Evolutionary conservation across 768 basidiomycete genomes (phyloP).

Genomic region (Pisolithus microcarpus): DNA sequence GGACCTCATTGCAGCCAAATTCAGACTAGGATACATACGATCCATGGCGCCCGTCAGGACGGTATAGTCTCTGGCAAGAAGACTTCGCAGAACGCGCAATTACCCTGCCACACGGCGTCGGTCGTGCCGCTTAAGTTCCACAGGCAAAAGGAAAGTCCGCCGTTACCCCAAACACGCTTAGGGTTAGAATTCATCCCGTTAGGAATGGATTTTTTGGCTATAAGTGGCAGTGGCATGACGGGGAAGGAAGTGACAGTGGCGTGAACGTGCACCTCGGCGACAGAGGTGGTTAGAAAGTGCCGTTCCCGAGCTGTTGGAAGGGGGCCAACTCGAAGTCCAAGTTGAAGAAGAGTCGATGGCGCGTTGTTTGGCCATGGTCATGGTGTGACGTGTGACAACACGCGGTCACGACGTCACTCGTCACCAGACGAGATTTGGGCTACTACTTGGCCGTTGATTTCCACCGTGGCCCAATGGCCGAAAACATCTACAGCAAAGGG

Average conservation of each 20-base stretch:
- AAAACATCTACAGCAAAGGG: constrained; percentile 88
- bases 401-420: not conserved
- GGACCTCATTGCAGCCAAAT: constrained; percentile 37
- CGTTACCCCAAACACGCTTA: constrained; percentile 36
- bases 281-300: constrained; percentile 29
- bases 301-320: constrained; percentile 1
- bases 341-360: too few relatives aligned
- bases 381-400: not conserved
- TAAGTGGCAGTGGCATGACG: constrained; percentile 27
- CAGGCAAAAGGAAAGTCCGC: constrained; percentile 23
- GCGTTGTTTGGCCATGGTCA: constrained; percentile 15
- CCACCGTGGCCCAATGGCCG: constrained; percentile 54
- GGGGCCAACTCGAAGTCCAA: too few relatives aligned
- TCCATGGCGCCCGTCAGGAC: constrained; percentile 5
- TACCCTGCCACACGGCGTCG: constrained; percentile 14
- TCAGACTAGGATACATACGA: constrained; percentile 12
- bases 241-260: constrained; percentile 18
- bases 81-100: constrained; percentile 4
- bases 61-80: constrained; percentile 1
- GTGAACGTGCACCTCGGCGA: constrained; percentile 43
- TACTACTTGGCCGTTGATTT: not conserved
- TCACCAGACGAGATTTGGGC: not conserved
- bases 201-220: constrained; percentile 50
- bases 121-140: constrained; percentile 16
- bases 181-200: constrained; percentile 54